These are phyloP conservation scores for Keithomyces neogunnii DNA, from an alignment of 2,329 filamentous ascomycete genomes.

Conservation along the genomic window DNA sequence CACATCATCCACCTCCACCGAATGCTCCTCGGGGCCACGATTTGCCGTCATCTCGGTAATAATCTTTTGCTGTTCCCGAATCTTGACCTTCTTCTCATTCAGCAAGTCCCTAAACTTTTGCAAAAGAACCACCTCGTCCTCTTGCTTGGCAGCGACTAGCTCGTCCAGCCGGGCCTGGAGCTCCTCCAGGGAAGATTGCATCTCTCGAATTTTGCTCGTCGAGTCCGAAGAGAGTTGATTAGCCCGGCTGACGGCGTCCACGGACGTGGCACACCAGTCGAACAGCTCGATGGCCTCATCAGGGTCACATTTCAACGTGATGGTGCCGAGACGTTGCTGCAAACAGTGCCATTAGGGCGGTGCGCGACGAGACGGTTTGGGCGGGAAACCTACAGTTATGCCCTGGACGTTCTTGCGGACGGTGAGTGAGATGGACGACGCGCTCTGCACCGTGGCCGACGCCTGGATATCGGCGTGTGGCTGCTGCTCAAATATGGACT, in stretches of 20 bases:
- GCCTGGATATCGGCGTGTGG: conserved; percentile 47
- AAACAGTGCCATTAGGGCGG: conserved; percentile 11
- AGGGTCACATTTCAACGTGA: conserved; percentile 47
- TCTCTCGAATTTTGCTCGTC: conserved; percentile 32
- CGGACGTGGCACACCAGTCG: conserved; percentile 59
- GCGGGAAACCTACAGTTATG: conserved; percentile 48
- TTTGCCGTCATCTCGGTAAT: conserved; percentile 35
- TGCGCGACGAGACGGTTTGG: neutral
- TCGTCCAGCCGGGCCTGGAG: conserved; percentile 58
- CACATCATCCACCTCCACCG: conserved; percentile 18
- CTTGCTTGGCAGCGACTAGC: conserved; percentile 55
- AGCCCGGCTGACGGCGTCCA: conserved; percentile 37
- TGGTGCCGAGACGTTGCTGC: conserved; percentile 61
- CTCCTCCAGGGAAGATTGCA: conserved; percentile 48
- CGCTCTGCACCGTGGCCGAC: conserved; percentile 48
- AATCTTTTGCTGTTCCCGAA: conserved; percentile 61
- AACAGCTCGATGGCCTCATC: conserved; percentile 56
- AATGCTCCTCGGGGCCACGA: conserved; percentile 11
- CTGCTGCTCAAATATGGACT: conserved; percentile 45
- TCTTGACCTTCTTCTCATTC: conserved; percentile 75
- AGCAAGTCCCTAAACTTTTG: conserved; percentile 62
- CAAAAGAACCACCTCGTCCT: conserved; percentile 57
- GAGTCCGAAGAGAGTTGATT: conserved; percentile 33
- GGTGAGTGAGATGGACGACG: conserved; percentile 47
- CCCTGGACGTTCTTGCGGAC: conserved; percentile 58